phyloP scores from a whole-genome alignment of 148 eudicot species.

The Camellia sinensis region DNA sequence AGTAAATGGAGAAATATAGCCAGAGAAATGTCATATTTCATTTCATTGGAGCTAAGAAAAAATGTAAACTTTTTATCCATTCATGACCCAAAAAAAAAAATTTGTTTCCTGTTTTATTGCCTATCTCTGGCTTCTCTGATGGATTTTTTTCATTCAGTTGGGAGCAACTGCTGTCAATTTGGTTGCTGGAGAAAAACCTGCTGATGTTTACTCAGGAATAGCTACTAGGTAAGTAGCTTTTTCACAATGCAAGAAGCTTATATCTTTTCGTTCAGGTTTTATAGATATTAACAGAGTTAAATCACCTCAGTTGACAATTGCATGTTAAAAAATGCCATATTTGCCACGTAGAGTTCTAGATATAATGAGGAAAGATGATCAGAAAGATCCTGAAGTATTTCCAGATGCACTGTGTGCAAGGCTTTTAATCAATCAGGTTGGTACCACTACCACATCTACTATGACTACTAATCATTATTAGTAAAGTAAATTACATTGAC shows the following conservation, averaged over 20 bases:
- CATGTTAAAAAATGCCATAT: constrained; percentile 10
- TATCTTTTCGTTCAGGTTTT: no score
- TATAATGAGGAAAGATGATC: constrained; percentile 70
- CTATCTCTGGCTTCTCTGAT: constrained; percentile 15
- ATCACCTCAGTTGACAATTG: constrained; percentile 4
- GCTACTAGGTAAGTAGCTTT: constrained; percentile 67
- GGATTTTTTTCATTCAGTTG: constrained; percentile 42
- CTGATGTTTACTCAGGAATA: constrained; percentile 96
- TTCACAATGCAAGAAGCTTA: constrained; percentile 3
- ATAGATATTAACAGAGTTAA: neutral
- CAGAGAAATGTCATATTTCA: no score
- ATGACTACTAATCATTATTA: neutral
- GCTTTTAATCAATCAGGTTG: constrained; percentile 70
- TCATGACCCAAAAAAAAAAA: neutral
- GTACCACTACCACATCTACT: neutral
- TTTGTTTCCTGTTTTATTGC: neutral
- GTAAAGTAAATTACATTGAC: neutral
- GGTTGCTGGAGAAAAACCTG: constrained; percentile 86
- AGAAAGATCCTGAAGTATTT: constrained; percentile 64
- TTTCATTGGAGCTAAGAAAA: constrained; percentile 8
- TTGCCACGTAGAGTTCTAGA: constrained; percentile 69
- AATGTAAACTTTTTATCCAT: neutral
- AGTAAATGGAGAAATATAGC: neutral
- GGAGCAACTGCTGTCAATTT: constrained; percentile 97
- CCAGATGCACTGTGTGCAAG: constrained; percentile 69